Evolutionary conservation across 257 asterid genomes (phyloP).

Genomic region (Vinca minor): DNA sequence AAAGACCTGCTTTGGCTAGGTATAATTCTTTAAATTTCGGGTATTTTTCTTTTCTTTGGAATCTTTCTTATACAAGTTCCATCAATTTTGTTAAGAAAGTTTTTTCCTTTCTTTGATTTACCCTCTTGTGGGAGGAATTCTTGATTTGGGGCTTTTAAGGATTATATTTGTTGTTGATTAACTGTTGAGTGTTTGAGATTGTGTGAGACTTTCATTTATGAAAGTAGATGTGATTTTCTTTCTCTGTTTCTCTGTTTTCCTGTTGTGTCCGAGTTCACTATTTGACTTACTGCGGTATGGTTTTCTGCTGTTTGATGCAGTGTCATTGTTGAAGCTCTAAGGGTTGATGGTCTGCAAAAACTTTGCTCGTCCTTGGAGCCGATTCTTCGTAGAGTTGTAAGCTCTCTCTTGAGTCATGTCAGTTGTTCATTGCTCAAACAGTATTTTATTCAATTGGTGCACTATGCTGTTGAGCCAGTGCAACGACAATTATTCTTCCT

Average conservation of each 20-base stretch:
- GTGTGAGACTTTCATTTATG: not conserved
- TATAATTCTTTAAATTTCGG: constrained; percentile 4
- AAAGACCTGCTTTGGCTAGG: constrained; percentile 55
- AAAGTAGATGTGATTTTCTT: not conserved
- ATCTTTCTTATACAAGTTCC: not conserved
- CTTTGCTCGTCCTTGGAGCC: constrained; percentile 96
- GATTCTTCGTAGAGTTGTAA: constrained; percentile 95
- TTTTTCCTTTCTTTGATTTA: not conserved
- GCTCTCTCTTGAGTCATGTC: constrained; percentile 16
- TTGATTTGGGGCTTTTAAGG: constrained; percentile 3
- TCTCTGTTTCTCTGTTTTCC: not conserved
- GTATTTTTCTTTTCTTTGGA: not conserved
- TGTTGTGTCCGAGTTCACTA: not conserved
- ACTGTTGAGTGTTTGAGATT: not conserved
- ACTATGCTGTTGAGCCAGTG: not conserved
- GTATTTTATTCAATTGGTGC: not conserved
- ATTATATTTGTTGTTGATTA: no score
- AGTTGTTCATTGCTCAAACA: not conserved
- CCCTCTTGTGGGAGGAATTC: not conserved
- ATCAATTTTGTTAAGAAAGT: not conserved
- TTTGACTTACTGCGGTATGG: not conserved
- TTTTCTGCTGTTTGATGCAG: constrained; percentile 36
- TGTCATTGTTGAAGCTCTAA: constrained; percentile 92
- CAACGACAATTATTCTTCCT: not conserved
- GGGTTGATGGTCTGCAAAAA: constrained; percentile 91